Evolutionary conservation across 768 basidiomycete genomes (phyloP).

Genomic region (Steccherinum ochraceum): DNA sequence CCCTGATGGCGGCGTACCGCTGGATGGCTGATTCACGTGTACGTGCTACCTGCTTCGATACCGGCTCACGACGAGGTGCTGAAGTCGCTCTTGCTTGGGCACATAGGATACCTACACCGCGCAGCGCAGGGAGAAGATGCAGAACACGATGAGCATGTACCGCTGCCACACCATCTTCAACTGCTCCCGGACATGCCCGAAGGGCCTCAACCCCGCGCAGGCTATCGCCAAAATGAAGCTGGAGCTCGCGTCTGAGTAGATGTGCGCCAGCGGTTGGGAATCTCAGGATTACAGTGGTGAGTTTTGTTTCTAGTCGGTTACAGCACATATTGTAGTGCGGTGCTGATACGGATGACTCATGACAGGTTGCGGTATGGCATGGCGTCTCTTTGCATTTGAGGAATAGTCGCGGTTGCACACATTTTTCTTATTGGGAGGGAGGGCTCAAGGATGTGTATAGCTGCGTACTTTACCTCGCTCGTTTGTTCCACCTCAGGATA

Average conservation of each 20-base stretch:
- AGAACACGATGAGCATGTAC: conserved; percentile 95
- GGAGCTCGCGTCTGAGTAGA: conserved; percentile 72
- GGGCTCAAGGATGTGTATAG: background rate
- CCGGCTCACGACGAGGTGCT: background rate
- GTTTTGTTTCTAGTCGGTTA: too few relatives aligned
- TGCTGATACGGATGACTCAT: background rate
- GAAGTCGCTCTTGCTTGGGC: background rate
- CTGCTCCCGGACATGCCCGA: conserved; percentile 96
- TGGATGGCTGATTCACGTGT: conserved; percentile 98
- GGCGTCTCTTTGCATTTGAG: too few relatives aligned
- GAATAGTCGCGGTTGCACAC: too few relatives aligned
- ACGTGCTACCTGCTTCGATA: conserved; percentile 22
- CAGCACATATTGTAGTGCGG: background rate
- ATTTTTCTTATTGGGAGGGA: too few relatives aligned
- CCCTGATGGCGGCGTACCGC: conserved; percentile 92
- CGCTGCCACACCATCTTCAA: conserved; percentile 99
- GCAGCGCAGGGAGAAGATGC: conserved; percentile 83
- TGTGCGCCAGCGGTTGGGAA: background rate
- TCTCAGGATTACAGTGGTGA: background rate
- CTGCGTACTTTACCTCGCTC: background rate
- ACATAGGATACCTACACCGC: conserved; percentile 67
- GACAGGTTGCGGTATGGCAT: too few relatives aligned
- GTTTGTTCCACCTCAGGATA: background rate
- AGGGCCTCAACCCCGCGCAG: conserved; percentile 88
- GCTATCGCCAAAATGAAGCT: conserved; percentile 94